Evolutionary conservation across 345 rosid genomes (phyloP).

Genomic region (Cardamine resedifolia): DNA sequence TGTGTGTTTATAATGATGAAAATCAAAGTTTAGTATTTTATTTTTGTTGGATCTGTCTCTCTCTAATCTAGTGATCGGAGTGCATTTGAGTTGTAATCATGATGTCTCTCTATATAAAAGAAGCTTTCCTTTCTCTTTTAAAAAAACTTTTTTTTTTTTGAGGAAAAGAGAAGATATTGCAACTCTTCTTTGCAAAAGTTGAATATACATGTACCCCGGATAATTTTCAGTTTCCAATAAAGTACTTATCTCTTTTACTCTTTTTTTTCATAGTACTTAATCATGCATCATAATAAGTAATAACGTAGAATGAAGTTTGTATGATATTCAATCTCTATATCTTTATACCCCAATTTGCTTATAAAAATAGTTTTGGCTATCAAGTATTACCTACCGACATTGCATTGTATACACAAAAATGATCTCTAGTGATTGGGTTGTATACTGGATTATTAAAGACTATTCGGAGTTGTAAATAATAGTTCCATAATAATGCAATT

Average conservation of each 20-base stretch:
- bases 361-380: neutral
- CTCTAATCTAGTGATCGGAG: slow-evolving; percentile 26
- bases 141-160: neutral
- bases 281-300: neutral
- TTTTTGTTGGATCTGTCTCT: slow-evolving; percentile 26
- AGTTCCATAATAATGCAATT: neutral
- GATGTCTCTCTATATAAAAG: slow-evolving; percentile 38
- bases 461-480: neutral
- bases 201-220: neutral
- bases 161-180: neutral
- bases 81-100: slow-evolving; percentile 36
- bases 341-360: neutral
- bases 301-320: neutral
- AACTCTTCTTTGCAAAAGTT: neutral
- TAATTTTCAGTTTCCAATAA: neutral
- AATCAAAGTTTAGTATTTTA: slow-evolving; percentile 40
- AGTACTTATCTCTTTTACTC: neutral
- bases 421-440: neutral
- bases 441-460: neutral
- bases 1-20: slow-evolving; percentile 56
- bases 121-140: neutral
- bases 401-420: neutral
- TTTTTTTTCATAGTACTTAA: neutral
- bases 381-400: neutral
- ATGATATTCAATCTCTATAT: neutral